Evolutionary conservation across 768 basidiomycete genomes (phyloP).

Genomic region (Trametopsis cervina): DNA sequence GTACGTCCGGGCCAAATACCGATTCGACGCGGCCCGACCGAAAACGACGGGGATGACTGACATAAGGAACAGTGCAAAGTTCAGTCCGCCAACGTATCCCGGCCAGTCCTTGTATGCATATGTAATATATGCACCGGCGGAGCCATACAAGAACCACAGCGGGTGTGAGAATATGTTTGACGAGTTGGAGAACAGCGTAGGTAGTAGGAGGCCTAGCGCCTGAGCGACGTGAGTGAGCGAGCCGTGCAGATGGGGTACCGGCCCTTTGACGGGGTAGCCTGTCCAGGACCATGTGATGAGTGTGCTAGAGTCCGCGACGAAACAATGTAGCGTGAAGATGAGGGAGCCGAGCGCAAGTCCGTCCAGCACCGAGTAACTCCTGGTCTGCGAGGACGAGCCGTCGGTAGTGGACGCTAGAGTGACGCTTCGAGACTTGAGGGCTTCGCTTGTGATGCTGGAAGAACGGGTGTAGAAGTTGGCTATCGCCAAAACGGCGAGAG

Average conservation of each 20-base stretch:
- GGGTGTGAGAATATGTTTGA: conserved; percentile 33
- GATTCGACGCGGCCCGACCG: conserved; percentile 34
- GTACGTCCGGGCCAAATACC: conserved; percentile 37
- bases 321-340: conserved; percentile 65
- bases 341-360: conserved; percentile 60
- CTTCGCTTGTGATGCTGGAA: conserved; percentile 6
- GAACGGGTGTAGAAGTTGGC: conserved; percentile 46
- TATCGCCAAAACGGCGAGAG: conserved; percentile 50
- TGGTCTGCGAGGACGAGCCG: background rate
- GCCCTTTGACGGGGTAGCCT: conserved; percentile 71
- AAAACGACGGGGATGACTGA: conserved; percentile 53
- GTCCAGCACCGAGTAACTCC: conserved; percentile 27
- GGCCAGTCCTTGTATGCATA: conserved; percentile 59
- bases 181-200: conserved; percentile 19
- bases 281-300: conserved; percentile 88
- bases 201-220: conserved; percentile 45
- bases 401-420: conserved; percentile 5
- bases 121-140: conserved; percentile 45
- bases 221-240: conserved; percentile 60
- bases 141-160: conserved; percentile 48
- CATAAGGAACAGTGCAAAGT: conserved; percentile 55
- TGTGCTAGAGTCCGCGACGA: conserved; percentile 70
- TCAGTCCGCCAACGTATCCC: conserved; percentile 65
- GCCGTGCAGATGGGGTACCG: conserved; percentile 66
- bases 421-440: conserved; percentile 9